A percentile compares a stretch with the other conserved stretches of the same genome.
Evolutionary conservation across 1,284 basidiomycete genomes (phyloP).

Genomic region (Ustilago lituana): DNA sequence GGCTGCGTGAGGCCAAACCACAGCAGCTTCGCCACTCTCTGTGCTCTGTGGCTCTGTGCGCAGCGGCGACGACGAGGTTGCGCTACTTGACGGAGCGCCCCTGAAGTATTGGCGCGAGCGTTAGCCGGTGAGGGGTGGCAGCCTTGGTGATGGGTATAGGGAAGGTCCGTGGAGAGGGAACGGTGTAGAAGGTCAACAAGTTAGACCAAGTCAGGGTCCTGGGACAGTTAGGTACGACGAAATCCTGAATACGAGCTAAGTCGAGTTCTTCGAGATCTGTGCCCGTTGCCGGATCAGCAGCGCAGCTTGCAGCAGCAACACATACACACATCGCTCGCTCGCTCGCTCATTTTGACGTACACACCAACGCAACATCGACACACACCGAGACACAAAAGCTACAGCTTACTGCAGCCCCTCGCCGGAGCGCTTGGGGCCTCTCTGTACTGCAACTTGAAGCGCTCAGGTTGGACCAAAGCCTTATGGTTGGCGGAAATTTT

Average conservation of each 20-base stretch:
- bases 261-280: constrained; percentile 41
- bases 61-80: neutral
- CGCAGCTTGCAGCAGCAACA: constrained; percentile 23
- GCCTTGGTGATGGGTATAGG: constrained; percentile 16
- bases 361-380: constrained; percentile 4
- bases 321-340: constrained; percentile 6
- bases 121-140: neutral
- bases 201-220: too few relatives aligned
- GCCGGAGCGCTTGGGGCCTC: constrained; percentile 5
- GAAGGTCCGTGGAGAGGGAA: neutral
- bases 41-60: neutral
- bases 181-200: constrained; percentile 2
- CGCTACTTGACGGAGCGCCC: too few relatives aligned
- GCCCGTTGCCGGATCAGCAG: constrained; percentile 29
- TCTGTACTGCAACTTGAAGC: too few relatives aligned
- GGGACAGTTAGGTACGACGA: neutral
- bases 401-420: neutral
- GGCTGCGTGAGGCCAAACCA: neutral
- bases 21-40: neutral
- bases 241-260: constrained; percentile 2
- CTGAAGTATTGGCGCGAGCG: too few relatives aligned
- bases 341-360: neutral
- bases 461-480: too few relatives aligned
- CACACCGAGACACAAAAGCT: neutral
- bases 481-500: constrained; percentile 16